Base-by-base conservation (phyloP, 306 rosid genomes). In the Medicago ruthenica region DNA sequence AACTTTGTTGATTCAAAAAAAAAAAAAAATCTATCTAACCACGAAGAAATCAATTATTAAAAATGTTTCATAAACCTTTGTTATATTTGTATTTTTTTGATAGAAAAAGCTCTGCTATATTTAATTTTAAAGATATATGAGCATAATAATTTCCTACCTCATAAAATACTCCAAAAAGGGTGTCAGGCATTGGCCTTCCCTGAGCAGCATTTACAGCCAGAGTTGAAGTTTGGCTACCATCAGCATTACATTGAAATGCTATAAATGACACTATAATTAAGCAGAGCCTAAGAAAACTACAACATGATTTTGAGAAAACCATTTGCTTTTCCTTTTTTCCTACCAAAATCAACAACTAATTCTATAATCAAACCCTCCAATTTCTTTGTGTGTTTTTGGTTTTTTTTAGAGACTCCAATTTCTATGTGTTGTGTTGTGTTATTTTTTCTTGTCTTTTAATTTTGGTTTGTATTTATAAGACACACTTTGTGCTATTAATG, bases 101-200 rank as follows among this genome's bases (percentile, higher is more conserved):
- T 31, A 4, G 36, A 31, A 31, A 31, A 31, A 31, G 36, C 36
- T 31, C 0, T 31, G 5, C 4, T 31, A 31, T 34, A 34, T 34
- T 34, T 5, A 34, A 34, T 34, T 34, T 34, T 34, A 1, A 34
- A 34, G 1, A 34, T 34, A 3, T 34, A 5, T 34, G 7, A 34
- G 7, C 37, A 34, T 10, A 18, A 66, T 11, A 20, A 40, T 42
- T 55, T 67, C 45, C 17, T 27, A 92, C 97, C 97, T 92, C 97
- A 75, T 86, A 92, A 84, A 92, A 92, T 17, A 86, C 34, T 74
- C 97, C 97, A 71, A 90, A 90, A 36, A 90, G 85, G 9, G 91
- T 88, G 0, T 86, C 50, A 0, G 97, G 85, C 24, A 90, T 87
- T 54, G 67, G 84, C 37, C 83, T 84, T 39, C 78, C 84, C 5